These are phyloP conservation scores for Fagopyrum esculentum DNA, from an alignment of 148 eudicot genomes.

Conservation along the genomic window DNA sequence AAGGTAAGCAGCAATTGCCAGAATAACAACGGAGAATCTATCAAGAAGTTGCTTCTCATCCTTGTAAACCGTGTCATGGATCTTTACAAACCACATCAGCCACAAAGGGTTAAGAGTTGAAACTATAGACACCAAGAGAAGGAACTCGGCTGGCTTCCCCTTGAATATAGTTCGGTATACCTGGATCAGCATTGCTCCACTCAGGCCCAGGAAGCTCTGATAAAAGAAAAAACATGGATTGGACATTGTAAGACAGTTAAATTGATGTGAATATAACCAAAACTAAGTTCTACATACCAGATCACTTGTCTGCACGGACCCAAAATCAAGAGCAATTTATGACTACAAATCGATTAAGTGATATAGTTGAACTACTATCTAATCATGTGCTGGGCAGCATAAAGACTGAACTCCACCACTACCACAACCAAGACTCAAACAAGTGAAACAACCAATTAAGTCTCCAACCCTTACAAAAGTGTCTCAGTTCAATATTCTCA, in stretches of 20 bases:
- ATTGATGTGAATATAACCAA: neutral
- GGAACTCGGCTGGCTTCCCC: conserved; percentile 42
- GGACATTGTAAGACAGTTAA: neutral
- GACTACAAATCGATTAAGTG: neutral
- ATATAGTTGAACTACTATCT: neutral
- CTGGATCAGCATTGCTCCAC: conserved; percentile 72
- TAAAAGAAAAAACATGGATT: conserved; percentile 2
- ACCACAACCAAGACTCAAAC: too few relatives aligned
- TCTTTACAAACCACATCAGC: conserved; percentile 56
- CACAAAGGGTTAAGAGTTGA: conserved; percentile 45
- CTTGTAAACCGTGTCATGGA: conserved; percentile 27
- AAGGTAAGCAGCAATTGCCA: conserved; percentile 52
- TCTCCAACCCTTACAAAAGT: too few relatives aligned
- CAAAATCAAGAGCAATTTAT: neutral
- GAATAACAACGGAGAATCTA: conserved; percentile 41
- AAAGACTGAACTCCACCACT: too few relatives aligned
- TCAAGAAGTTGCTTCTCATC: conserved; percentile 47
- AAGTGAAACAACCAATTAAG: too few relatives aligned
- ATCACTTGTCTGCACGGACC: neutral
- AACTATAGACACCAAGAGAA: conserved; percentile 49
- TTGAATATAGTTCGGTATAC: conserved; percentile 51
- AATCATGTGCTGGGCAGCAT: too few relatives aligned
- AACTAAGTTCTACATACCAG: neutral
- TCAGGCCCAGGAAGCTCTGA: conserved; percentile 74
- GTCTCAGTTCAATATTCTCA: too few relatives aligned